Evolutionary conservation across 345 rosid species (phyloP).

Genomic region (Eutrema yunnanense): DNA sequence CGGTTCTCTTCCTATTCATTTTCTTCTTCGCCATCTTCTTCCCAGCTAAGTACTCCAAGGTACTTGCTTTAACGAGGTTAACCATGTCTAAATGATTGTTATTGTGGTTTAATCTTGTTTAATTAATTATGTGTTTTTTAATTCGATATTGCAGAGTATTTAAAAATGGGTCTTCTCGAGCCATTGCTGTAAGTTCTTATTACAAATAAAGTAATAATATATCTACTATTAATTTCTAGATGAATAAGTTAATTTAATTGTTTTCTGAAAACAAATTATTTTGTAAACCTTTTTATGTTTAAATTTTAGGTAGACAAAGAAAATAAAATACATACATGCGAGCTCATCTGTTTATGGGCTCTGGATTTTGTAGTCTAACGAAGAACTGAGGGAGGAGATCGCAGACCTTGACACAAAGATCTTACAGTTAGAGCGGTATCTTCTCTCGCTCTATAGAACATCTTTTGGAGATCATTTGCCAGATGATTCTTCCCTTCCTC

Average conservation of each 20-base stretch:
- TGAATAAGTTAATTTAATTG: background rate
- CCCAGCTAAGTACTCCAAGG: conserved; percentile 35
- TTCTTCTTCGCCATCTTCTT: conserved; percentile 38
- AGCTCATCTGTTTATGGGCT: background rate
- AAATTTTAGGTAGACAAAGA: too few species aligned
- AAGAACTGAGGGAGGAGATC: conserved; percentile 52
- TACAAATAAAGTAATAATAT: background rate
- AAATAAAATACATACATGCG: too few species aligned
- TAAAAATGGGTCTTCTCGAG: conserved; percentile 21
- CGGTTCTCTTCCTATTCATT: conserved; percentile 17
- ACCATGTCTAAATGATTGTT: background rate
- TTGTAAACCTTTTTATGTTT: too few species aligned
- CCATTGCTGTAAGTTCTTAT: conserved; percentile 37
- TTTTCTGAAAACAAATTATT: too few species aligned
- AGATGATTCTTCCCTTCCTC: conserved; percentile 2
- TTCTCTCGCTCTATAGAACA: conserved; percentile 61
- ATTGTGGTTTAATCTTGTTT: background rate
- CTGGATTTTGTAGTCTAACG: conserved; percentile 37
- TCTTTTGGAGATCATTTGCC: conserved; percentile 41
- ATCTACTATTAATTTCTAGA: conserved; percentile 2
- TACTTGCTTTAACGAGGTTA: background rate
- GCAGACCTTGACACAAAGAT: conserved; percentile 55
- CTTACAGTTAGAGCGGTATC: conserved; percentile 48
- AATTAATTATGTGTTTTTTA: background rate
- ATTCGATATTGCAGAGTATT: conserved; percentile 30